A percentile compares a stretch with the other conserved stretches of the same genome.
These are phyloP conservation scores for Halophytophthora batemanensis DNA, from an alignment of 352 stramenopile species.

Conservation along the genomic window DNA sequence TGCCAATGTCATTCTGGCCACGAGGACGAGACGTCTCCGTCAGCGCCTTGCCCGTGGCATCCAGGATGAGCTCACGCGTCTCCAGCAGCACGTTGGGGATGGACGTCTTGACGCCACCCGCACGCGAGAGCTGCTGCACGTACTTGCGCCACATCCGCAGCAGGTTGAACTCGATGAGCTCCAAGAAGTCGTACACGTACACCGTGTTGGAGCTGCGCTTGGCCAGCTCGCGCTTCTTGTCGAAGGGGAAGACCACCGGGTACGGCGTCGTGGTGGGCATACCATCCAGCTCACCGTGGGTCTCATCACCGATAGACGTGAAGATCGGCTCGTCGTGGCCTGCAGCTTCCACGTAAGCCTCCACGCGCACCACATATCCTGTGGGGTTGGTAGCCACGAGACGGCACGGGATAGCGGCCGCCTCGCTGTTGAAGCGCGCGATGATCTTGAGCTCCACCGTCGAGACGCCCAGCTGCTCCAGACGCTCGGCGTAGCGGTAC, in stretches of 20 bases:
- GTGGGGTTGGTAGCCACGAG: constrained; percentile 97
- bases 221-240: constrained; percentile 91
- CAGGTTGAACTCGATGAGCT: constrained; percentile 97
- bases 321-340: constrained; percentile 81
- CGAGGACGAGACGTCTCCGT: constrained; percentile 74
- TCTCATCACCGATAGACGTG: constrained; percentile 89
- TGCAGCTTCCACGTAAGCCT: constrained; percentile 98
- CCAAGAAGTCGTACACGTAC: constrained; percentile 99
- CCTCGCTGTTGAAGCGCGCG: constrained; percentile 90
- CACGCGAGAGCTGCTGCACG: constrained; percentile 66
- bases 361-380: constrained; percentile 98
- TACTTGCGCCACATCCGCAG: constrained; percentile 93
- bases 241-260: constrained; percentile 94
- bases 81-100: constrained; percentile 93
- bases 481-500: constrained; percentile 84
- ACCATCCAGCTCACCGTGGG: constrained; percentile 93
- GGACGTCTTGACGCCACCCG: constrained; percentile 58
- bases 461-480: constrained; percentile 91
- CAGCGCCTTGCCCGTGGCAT: constrained; percentile 60
- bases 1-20: constrained; percentile 98
- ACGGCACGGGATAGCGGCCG: constrained; percentile 94
- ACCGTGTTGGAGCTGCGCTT: constrained; percentile 97
- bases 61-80: constrained; percentile 92
- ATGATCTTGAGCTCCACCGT: constrained; percentile 98
- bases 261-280: constrained; percentile 96